Conservation (phyloP, 768 basidiomycete species). For the Stropharia rugosoannulata region DNA sequence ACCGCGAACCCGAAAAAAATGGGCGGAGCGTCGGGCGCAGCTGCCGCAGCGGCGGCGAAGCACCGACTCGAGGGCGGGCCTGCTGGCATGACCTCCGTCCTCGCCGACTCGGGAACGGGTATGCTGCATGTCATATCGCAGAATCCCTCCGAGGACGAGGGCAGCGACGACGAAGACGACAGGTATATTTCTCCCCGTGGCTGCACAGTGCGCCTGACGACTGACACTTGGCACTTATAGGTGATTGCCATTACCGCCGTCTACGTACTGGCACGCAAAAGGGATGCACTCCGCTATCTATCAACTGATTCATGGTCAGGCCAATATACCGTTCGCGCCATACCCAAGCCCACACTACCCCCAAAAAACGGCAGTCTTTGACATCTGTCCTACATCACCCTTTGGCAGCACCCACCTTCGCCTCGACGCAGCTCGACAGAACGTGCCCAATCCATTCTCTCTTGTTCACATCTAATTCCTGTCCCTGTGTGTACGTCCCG, state of each 20-base stretch:
- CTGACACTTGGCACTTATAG: not conserved
- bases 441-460: no score
- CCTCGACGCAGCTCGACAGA: no score
- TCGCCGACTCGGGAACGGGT: conserved; percentile 10
- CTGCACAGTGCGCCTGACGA: conserved; percentile 18
- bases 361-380: no score
- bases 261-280: not conserved
- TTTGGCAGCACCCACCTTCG: no score
- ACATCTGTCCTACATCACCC: no score
- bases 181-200: conserved; percentile 22
- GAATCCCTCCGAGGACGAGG: conserved; percentile 12
- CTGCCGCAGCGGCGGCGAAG: not conserved
- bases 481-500: no score
- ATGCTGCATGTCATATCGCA: conserved; percentile 18
- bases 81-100: conserved; percentile 10
- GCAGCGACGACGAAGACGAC: conserved; percentile 28
- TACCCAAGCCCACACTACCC: not conserved
- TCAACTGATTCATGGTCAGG: not conserved
- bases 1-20: conserved; percentile 8
- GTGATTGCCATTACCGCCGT: not conserved
- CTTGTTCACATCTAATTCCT: no score
- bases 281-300: not conserved
- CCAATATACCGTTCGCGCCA: not conserved
- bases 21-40: not conserved
- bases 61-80: not conserved